These are phyloP conservation scores for Xylariales sp. DNA, from an alignment of 2,329 filamentous ascomycete genomes.

Conservation along the genomic window DNA sequence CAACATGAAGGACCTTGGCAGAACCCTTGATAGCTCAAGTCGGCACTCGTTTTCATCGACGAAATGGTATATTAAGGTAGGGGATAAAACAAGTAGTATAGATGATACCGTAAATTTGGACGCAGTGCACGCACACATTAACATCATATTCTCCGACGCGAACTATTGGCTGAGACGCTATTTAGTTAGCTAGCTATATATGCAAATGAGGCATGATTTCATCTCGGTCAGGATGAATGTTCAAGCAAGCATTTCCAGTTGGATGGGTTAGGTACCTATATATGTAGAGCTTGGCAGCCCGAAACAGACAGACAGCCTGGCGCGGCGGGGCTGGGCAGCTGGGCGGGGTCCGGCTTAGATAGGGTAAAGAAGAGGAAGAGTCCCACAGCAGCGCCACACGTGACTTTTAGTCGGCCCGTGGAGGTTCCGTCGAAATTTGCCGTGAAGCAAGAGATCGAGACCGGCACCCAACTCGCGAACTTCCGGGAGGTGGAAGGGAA, in stretches of 20 bases:
- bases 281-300: too few species aligned
- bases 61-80: too few species aligned
- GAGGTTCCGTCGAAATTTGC: slow-evolving; percentile 39
- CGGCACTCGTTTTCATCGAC: too few species aligned
- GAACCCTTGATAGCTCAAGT: too few species aligned
- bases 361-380: too few species aligned
- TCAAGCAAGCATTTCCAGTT: too few species aligned
- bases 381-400: neutral
- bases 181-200: neutral
- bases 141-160: slow-evolving; percentile 5
- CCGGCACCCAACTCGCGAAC: slow-evolving; percentile 8
- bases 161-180: too few species aligned
- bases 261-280: too few species aligned
- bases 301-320: too few species aligned
- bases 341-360: neutral
- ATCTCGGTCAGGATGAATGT: neutral
- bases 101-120: neutral
- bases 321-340: neutral
- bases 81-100: neutral
- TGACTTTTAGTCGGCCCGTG: slow-evolving; percentile 34
- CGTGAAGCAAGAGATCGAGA: slow-evolving; percentile 14
- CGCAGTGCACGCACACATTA: neutral
- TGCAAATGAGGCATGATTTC: neutral
- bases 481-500: slow-evolving; percentile 16
- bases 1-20: too few species aligned